Percentiles rank a stretch among this genome's conserved stretches.
Conservation (phyloP, 1,284 basidiomycete genomes). For the Kwoniella shivajii region DNA sequence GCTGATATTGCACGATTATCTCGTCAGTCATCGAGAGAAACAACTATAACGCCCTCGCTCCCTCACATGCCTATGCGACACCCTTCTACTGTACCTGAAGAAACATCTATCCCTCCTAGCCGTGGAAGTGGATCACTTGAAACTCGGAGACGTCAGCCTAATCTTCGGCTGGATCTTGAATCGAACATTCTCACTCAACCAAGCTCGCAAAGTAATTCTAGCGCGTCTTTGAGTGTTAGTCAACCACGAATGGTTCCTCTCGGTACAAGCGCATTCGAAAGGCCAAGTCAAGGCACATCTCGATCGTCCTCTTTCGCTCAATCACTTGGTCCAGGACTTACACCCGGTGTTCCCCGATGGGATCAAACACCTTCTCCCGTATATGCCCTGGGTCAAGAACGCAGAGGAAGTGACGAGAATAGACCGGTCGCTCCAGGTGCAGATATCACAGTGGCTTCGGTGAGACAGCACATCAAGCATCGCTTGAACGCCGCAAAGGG, state of each 20-base stretch:
- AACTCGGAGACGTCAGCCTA: slow-evolving; percentile 46
- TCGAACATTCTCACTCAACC: slow-evolving; percentile 31
- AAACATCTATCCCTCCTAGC: slow-evolving; percentile 22
- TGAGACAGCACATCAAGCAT: slow-evolving; percentile 88
- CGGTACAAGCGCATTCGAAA: slow-evolving; percentile 11
- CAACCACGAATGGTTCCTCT: slow-evolving; percentile 18
- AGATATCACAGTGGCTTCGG: slow-evolving; percentile 63
- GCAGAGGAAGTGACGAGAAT: slow-evolving; percentile 23
- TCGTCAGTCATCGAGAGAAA: slow-evolving; percentile 19
- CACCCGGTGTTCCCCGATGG: slow-evolving; percentile 43
- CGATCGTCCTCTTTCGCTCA: slow-evolving; percentile 40
- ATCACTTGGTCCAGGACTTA: slow-evolving; percentile 32
- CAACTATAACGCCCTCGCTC: slow-evolving; percentile 15
- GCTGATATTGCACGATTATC: slow-evolving; percentile 32
- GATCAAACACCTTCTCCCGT: slow-evolving; percentile 50
- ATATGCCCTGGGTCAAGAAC: slow-evolving; percentile 22
- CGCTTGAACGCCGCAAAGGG: slow-evolving; percentile 91
- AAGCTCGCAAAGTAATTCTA: slow-evolving; percentile 16
- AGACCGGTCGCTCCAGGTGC: slow-evolving; percentile 42
- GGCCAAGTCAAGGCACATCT: slow-evolving; percentile 23
- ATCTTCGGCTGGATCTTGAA: slow-evolving; percentile 51
- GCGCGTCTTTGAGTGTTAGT: slow-evolving; percentile 7
- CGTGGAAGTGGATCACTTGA: slow-evolving; percentile 36
- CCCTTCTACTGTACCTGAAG: slow-evolving; percentile 32
- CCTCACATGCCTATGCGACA: slow-evolving; percentile 18